phyloP scores from a whole-genome alignment of 1,284 basidiomycete species.

The Microbotryum saponariae region DNA sequence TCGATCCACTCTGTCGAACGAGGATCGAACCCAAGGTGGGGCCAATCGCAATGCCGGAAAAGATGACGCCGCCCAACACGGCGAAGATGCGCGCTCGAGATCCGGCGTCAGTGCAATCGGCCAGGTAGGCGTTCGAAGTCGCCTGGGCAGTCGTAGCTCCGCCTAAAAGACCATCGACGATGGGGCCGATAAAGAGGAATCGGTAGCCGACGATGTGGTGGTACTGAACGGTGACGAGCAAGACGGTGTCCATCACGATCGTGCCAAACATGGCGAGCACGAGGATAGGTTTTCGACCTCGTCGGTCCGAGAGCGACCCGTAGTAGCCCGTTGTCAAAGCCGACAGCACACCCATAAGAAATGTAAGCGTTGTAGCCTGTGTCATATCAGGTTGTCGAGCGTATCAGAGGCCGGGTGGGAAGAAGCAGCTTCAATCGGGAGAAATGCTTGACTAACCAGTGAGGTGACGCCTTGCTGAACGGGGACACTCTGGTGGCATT shows the following conservation, averaged over 20 bases:
- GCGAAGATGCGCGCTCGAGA: conserved; percentile 30
- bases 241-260: conserved; percentile 27
- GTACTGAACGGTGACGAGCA: conserved; percentile 31
- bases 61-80: conserved; percentile 24
- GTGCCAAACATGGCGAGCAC: conserved; percentile 25
- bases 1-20: conserved; percentile 9
- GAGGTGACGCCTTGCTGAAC: conserved; percentile 18
- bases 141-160: conserved; percentile 28
- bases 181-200: conserved; percentile 30
- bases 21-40: conserved; percentile 21
- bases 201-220: conserved; percentile 26
- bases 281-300: conserved; percentile 27
- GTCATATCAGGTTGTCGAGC: neutral
- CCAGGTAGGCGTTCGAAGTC: conserved; percentile 24
- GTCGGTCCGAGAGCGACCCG: conserved; percentile 21
- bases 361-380: conserved; percentile 17
- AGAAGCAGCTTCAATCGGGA: neutral
- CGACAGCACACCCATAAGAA: conserved; percentile 28
- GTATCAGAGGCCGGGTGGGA: neutral
- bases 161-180: conserved; percentile 28
- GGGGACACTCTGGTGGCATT: conserved; percentile 9
- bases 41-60: conserved; percentile 27
- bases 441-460: conserved; percentile 4
- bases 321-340: conserved; percentile 27
- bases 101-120: conserved; percentile 29